Base-by-base conservation (phyloP, 352 stramenopile genomes). In the Phytopythium boreale region DNA sequence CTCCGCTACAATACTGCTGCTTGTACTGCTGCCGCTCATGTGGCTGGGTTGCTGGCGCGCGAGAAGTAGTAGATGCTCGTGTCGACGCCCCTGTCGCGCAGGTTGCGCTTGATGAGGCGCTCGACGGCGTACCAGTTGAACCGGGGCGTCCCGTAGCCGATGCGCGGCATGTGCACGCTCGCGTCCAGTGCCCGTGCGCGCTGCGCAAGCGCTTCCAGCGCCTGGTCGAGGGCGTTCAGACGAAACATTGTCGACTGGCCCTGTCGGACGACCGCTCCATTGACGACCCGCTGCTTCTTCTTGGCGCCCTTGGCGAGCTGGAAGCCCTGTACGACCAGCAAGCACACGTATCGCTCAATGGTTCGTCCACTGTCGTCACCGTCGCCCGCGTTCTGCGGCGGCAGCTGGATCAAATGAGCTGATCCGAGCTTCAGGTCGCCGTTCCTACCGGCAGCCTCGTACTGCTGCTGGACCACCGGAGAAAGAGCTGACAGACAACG, bases 41-140 rank as follows among this genome's bases (percentile, higher is more conserved):
- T 49, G 43, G 43, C 46, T n/a, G 46, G n/a, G 22, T 0, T 52
- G 2, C 46, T 14, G 46, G 46, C n/a, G 20, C 52, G 29, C 2
- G 72, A 77, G 60, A 79, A 91, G 68, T 93, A 91, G 80, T 91
- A 93, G 56, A 93, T 88, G 56, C 65, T 87, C 59, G 76, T 71
- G 34, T 75, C 43, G 27, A 89, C 71, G 10, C 78, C 79, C 17
- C 63, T 60, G 56, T 90, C 82, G 20, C 78, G 72, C 65, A 93
- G 63, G 37, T 84, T 76, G 9, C 84, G 80, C 56, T 84, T 80
- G 60, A 91, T 67, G 43, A 93, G 70, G 47, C 84, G 84, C 73
- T 91, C 84, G 36, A 91, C 84, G 12, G 82, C 80, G 67, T 93
- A 93, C 84, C 84, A 93, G 61, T 93, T 93, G 71, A 91, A 93